Base-by-base conservation (phyloP, 306 rosid genomes). In the Canavalia ensiformis region DNA sequence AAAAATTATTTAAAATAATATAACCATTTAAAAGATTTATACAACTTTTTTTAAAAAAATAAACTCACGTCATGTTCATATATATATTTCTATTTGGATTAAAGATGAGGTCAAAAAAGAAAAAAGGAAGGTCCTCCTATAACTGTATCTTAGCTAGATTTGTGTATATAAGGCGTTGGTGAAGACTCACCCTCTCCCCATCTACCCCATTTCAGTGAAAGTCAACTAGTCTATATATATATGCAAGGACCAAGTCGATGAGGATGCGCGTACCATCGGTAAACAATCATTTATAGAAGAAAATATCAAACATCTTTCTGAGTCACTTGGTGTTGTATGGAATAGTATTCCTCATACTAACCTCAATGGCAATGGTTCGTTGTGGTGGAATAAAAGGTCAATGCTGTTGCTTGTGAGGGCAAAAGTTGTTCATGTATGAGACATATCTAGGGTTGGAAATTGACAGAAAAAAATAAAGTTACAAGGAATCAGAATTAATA, bases 371-470 rank as follows among this genome's bases (percentile, higher is more conserved):
- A 45, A 74, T 65, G 60, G 66, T 75, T 82, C 13, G 51, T 60
- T 49, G 68, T 5, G 63, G 45, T 18, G 41, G 41, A 68, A 45
- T 9, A 35, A 55, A 66, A 81, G 11, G 69, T 44, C 47, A 81
- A 44, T 81, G 69, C 39, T 72, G 60, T 71, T 60, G 59, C 75
- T 77, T 70, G 54, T 6, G 33, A 37, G 34, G 71, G 78, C 50
- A 70, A 80, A 68, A 80, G 60, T 70, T 64, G 67, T 46, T 74
- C 60, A 62, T 25, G 41, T 65, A 45, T 11, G 69, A 44, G 64
- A 52, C 74, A 31, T 66, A 54, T 31, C 51, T 72, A 68, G 54
- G 68, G 84, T 80, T 84, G 62, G 74, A 74, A 60, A 49, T 59
- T 6, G 81, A 44, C 33, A 45, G 44, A 68, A 46, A 69, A 28